A percentile compares a stretch with the other conserved stretches of the same genome.
These are phyloP conservation scores for Zygosaccharomyces gambellarensis DNA, from an alignment of 805 yeast genomes.

Conservation along the genomic window DNA sequence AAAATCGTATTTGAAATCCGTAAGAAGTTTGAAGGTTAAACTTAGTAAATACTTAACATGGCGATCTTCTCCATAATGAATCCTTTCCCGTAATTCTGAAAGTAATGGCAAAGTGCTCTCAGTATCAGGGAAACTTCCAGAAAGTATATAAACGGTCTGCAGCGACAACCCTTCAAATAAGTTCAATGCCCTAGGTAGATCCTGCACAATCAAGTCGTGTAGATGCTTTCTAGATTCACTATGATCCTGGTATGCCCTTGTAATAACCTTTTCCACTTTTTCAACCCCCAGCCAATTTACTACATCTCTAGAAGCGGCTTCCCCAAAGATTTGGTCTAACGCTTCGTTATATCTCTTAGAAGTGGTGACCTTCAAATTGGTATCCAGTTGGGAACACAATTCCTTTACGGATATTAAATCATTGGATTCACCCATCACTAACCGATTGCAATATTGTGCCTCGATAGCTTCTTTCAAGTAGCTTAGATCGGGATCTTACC, in stretches of 20 bases:
- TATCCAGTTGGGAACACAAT: conserved; percentile 17
- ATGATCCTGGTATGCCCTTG: conserved; percentile 30
- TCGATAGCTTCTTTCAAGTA: not conserved
- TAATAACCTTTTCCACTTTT: conserved; percentile 20
- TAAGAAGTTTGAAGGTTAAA: conserved; percentile 27
- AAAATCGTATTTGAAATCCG: conserved; percentile 25
- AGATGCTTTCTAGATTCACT: conserved; percentile 20
- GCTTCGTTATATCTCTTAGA: conserved; percentile 18
- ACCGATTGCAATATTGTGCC: not conserved
- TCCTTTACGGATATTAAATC: conserved; percentile 8
- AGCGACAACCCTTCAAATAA: conserved; percentile 21
- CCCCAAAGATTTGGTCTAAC: conserved; percentile 16
- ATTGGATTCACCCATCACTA: not conserved
- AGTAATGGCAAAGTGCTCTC: conserved; percentile 18
- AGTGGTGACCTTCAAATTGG: conserved; percentile 12
- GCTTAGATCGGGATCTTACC: not conserved
- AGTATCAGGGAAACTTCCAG: conserved; percentile 20
- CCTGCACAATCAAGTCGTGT: conserved; percentile 10
- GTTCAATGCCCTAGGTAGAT: conserved; percentile 18
- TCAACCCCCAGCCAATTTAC: conserved; percentile 5
- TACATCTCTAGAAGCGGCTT: not conserved
- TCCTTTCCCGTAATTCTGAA: conserved; percentile 16
- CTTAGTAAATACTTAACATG: conserved; percentile 19
- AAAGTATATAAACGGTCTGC: conserved; percentile 20
- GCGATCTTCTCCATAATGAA: conserved; percentile 20